A percentile compares a stretch with the other conserved stretches of the same genome.
Evolutionary conservation across 495 filamentous ascomycete genomes (phyloP).

Genomic region (Aspergillus panamensis): DNA sequence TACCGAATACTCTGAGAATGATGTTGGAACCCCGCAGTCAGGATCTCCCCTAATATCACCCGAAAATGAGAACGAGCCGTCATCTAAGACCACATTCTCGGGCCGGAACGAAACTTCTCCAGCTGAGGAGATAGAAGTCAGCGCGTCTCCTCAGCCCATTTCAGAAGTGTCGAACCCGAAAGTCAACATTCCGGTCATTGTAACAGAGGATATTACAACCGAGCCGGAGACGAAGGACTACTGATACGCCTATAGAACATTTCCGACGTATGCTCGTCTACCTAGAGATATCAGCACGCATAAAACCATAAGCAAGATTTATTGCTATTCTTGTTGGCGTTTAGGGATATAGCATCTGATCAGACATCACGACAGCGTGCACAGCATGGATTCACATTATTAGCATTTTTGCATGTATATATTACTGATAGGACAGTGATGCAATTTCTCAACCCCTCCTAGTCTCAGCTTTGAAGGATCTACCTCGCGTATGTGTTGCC

Average conservation of each 20-base stretch:
- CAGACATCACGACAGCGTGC: no score
- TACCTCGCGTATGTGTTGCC: no score
- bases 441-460: no score
- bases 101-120: background rate
- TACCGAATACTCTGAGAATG: slow-evolving; percentile 42
- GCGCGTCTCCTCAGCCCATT: background rate
- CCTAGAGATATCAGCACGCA: background rate
- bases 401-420: no score
- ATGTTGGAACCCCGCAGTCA: slow-evolving; percentile 37
- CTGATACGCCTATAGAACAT: background rate
- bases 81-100: background rate
- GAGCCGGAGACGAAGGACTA: slow-evolving; percentile 7
- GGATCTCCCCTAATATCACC: slow-evolving; percentile 4
- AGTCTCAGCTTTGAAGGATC: no score
- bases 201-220: slow-evolving; percentile 17
- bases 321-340: background rate
- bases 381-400: no score
- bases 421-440: no score
- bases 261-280: background rate
- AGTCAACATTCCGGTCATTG: slow-evolving; percentile 24
- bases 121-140: background rate
- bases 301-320: background rate
- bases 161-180: slow-evolving; percentile 5
- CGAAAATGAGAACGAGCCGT: slow-evolving; percentile 9
- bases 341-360: no score